phyloP scores from a whole-genome alignment of 1,139 yeast genomes.

The Diutina scorzettiae region DNA sequence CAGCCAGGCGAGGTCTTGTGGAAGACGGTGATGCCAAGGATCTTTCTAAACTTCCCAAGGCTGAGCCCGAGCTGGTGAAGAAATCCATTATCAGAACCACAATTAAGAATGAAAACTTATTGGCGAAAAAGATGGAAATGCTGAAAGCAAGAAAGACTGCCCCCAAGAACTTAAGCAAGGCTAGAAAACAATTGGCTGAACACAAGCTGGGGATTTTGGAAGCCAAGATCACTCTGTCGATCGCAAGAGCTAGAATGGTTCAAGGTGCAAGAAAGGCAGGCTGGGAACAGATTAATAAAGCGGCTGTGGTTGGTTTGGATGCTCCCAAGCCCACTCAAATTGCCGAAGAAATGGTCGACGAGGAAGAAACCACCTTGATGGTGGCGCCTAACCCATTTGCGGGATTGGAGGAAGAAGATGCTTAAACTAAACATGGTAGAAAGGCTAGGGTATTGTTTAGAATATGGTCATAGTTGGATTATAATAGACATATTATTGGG shows the following conservation, averaged over 20 bases:
- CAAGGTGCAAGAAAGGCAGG: constrained; percentile 54
- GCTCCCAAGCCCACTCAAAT: background rate
- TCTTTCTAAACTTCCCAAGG: constrained; percentile 41
- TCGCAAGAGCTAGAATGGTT: constrained; percentile 49
- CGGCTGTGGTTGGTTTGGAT: background rate
- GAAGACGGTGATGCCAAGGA: constrained; percentile 34
- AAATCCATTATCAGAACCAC: constrained; percentile 59
- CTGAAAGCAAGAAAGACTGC: constrained; percentile 23
- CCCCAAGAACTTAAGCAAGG: constrained; percentile 22
- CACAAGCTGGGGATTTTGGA: constrained; percentile 43
- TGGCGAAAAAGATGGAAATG: constrained; percentile 42
- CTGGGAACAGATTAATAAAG: constrained; percentile 57
- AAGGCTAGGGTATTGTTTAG: too few relatives aligned
- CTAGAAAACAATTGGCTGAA: constrained; percentile 33
- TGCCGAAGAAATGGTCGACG: background rate
- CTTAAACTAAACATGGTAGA: too few relatives aligned
- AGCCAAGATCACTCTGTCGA: constrained; percentile 52
- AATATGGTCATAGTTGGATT: too few relatives aligned
- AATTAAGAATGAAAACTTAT: constrained; percentile 51
- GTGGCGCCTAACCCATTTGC: constrained; percentile 1
- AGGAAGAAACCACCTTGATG: background rate
- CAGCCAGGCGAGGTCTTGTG: constrained; percentile 51
- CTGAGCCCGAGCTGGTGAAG: constrained; percentile 44
- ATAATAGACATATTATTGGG: too few relatives aligned
- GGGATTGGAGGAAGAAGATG: background rate